These are phyloP conservation scores for Vitis hybrid DNA, from an alignment of 177 flowering plant genomes.

Conservation along the genomic window DNA sequence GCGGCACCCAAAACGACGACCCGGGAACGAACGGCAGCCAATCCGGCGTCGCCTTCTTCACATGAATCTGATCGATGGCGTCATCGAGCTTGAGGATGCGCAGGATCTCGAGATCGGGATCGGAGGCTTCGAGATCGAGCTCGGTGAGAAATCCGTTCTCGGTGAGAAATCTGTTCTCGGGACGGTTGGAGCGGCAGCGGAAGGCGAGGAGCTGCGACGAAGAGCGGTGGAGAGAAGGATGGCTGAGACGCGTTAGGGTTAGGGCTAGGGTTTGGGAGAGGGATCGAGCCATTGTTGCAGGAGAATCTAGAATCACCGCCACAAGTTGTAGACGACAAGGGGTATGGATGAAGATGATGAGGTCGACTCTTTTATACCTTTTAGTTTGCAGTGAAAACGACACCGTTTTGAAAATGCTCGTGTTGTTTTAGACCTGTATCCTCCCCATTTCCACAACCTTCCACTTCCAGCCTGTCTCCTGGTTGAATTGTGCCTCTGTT, in stretches of 20 bases:
- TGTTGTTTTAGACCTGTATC: too few species aligned
- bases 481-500: too few species aligned
- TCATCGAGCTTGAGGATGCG: constrained; percentile 51
- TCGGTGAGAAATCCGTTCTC: constrained; percentile 20
- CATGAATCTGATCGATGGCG: constrained; percentile 62
- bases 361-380: too few species aligned
- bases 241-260: constrained; percentile 4
- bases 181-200: constrained; percentile 36
- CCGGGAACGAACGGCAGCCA: constrained; percentile 93
- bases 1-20: constrained; percentile 92
- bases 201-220: constrained; percentile 21
- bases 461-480: too few species aligned
- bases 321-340: too few species aligned
- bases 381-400: too few species aligned
- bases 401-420: too few species aligned
- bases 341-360: too few species aligned
- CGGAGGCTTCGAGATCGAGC: constrained; percentile 14
- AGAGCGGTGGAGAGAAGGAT: constrained; percentile 7
- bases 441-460: too few species aligned
- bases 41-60: constrained; percentile 66
- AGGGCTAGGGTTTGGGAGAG: constrained; percentile 33
- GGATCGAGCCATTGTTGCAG: constrained; percentile 23
- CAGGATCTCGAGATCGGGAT: constrained; percentile 27
- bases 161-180: constrained; percentile 19
- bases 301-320: too few species aligned